These are phyloP conservation scores for Sporisorium reilianum DNA, from an alignment of 1,284 basidiomycete species.

Conservation along the genomic window DNA sequence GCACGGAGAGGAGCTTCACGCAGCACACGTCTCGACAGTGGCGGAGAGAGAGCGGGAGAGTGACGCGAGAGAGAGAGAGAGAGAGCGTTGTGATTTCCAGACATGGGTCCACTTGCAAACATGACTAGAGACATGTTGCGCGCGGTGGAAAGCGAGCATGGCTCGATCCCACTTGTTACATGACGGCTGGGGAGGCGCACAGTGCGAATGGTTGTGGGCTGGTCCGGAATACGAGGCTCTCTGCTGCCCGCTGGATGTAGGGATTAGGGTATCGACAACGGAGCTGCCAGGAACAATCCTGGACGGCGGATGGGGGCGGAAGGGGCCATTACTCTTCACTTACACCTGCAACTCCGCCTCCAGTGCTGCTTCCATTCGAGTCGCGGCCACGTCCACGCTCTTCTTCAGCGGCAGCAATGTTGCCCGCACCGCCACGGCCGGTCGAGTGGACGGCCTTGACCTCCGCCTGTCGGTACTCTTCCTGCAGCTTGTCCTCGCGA, in stretches of 20 bases:
- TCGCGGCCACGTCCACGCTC: conserved; percentile 51
- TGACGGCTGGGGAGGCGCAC: neutral
- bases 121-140: conserved; percentile 4
- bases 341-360: conserved; percentile 44
- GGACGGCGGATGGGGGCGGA: neutral
- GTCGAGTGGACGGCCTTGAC: conserved; percentile 74
- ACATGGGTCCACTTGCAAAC: conserved; percentile 2
- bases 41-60: too few relatives aligned
- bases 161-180: conserved; percentile 8
- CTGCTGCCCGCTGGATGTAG: neutral
- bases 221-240: neutral
- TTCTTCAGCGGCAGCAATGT: conserved; percentile 70
- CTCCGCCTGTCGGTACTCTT: conserved; percentile 66
- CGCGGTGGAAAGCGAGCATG: neutral
- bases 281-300: neutral
- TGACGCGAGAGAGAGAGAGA: neutral
- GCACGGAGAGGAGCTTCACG: neutral
- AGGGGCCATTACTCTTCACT: conserved; percentile 20
- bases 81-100: conserved; percentile 12
- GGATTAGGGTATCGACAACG: conserved; percentile 8
- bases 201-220: neutral
- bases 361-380: conserved; percentile 18
- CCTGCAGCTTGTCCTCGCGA: conserved; percentile 69
- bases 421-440: conserved; percentile 78
- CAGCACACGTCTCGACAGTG: conserved; percentile 4